Evolutionary conservation across 2,329 filamentous ascomycete genomes (phyloP), one percentile per base, ranked within the genome.

Genomic region (Leptographium lundbergii): DNA sequence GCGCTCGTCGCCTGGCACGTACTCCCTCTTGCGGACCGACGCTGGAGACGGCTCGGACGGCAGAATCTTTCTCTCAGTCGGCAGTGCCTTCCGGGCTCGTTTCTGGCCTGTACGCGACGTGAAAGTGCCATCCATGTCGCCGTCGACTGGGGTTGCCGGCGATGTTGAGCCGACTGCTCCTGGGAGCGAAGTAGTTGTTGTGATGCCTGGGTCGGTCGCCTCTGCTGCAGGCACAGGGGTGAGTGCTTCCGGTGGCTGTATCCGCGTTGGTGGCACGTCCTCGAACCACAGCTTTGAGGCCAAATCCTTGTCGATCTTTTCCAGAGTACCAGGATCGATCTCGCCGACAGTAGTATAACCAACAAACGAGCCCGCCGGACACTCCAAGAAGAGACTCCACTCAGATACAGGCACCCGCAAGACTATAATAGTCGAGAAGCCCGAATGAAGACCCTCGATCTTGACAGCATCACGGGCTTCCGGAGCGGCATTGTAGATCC

Each of bases 401-500:
- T 63, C 42, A 4, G 54, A 29, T 1, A 58, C 60, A 1, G 64
- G 64, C 6, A 65, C 59, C 7, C 61, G 60, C 36, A 65, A 17
- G 4, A 62, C 60, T 4, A 64, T 60, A 48, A 64, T 60, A 4
- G 63, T 63, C 1, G 64, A 64, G 27, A 58, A 64, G 2, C 64
- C 64, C 0, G 58, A 59, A 22, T 59, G 59, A 1, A 62, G 10
- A 11, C 64, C 64, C 17, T 63, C 61, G 17, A 65, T 57, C n/a
- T 57, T 54, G 29, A 65, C 59, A 17, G 56, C 24, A 19, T 62
- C 58, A 2, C 63, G 60, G 0, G 59, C 62, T 10, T 34, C 22
- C 0, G 57, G 56, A 2, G 34, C 47, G 2, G 64, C 61, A 14
- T 58, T 52, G 39, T 55, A 60, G 2, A 65, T 64, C 64, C 64